phyloP scores from a whole-genome alignment of 352 stramenopile species.

The Phytophthora foliorum region DNA sequence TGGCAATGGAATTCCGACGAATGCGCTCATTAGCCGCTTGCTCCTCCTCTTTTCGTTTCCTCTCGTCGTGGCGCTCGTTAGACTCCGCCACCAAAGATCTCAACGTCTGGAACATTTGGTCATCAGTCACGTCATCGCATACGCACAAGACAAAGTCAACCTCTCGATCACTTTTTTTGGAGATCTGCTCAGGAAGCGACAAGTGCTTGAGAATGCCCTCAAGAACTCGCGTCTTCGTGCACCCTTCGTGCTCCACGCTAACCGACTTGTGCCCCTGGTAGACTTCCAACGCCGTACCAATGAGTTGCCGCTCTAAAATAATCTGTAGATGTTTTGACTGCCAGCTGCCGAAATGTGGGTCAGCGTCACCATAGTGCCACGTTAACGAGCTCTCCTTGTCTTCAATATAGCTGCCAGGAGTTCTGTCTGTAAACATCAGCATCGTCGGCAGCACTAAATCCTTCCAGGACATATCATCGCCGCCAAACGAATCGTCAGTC shows the following conservation, averaged over 20 bases:
- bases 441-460: conserved; percentile 82
- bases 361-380: conserved; percentile 90
- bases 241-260: conserved; percentile 83
- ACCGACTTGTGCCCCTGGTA: conserved; percentile 88
- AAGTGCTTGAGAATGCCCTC: conserved; percentile 81
- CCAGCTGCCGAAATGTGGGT: conserved; percentile 89
- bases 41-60: conserved; percentile 47
- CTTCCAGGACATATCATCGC: conserved; percentile 81
- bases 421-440: conserved; percentile 81
- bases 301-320: conserved; percentile 87
- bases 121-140: conserved; percentile 89
- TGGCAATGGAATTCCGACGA: conserved; percentile 37
- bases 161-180: conserved; percentile 68
- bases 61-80: conserved; percentile 74
- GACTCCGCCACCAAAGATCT: conserved; percentile 81
- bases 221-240: conserved; percentile 81
- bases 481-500: conserved; percentile 61
- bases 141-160: conserved; percentile 92
- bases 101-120: conserved; percentile 93
- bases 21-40: conserved; percentile 43
- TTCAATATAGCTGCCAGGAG: conserved; percentile 85
- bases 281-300: conserved; percentile 88
- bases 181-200: conserved; percentile 74
- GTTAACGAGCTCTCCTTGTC: conserved; percentile 89
- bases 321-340: conserved; percentile 93